phyloP scores from a whole-genome alignment of 2,329 filamentous ascomycete species.

The Curvularia eragrostidis region DNA sequence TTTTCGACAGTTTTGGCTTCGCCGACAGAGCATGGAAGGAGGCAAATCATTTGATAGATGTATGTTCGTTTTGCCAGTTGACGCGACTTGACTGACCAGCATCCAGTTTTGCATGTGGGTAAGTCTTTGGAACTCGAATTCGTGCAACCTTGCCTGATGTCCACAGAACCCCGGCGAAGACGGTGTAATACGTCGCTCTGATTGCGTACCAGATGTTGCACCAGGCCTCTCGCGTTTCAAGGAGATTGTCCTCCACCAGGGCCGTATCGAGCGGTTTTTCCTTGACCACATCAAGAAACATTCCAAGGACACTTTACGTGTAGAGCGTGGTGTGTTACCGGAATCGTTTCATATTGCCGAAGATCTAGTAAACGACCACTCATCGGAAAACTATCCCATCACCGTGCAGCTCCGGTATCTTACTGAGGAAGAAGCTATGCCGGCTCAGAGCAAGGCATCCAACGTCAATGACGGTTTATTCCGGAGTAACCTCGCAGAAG shows the following conservation, averaged over 20 bases:
- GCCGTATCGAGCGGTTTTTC: conserved; percentile 72
- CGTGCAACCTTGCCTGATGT: neutral
- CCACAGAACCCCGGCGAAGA: conserved; percentile 65
- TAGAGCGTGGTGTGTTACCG: conserved; percentile 66
- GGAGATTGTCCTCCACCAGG: conserved; percentile 73
- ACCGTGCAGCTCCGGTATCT: conserved; percentile 65
- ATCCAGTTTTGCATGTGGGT: conserved; percentile 50
- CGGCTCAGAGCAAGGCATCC: conserved; percentile 51
- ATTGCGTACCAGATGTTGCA: conserved; percentile 68
- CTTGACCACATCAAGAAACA: conserved; percentile 65
- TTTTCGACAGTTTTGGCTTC: conserved; percentile 69
- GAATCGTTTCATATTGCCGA: conserved; percentile 63
- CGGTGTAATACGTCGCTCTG: conserved; percentile 64
- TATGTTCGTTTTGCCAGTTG: conserved; percentile 40
- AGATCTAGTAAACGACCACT: conserved; percentile 55
- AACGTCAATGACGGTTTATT: conserved; percentile 62
- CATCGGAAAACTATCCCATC: conserved; percentile 62
- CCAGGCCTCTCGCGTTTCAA: conserved; percentile 68
- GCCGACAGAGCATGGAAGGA: conserved; percentile 70
- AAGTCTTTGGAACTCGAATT: conserved; percentile 13
- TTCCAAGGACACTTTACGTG: conserved; percentile 59
- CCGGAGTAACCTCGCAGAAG: conserved; percentile 63
- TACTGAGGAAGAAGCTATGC: conserved; percentile 64
- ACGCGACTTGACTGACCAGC: conserved; percentile 7
- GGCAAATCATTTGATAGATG: conserved; percentile 72